Evolutionary conservation across 106 monocot species (phyloP), one percentile per base, ranked within the genome.

Genomic region (Dendrobium chrysotoxum): DNA sequence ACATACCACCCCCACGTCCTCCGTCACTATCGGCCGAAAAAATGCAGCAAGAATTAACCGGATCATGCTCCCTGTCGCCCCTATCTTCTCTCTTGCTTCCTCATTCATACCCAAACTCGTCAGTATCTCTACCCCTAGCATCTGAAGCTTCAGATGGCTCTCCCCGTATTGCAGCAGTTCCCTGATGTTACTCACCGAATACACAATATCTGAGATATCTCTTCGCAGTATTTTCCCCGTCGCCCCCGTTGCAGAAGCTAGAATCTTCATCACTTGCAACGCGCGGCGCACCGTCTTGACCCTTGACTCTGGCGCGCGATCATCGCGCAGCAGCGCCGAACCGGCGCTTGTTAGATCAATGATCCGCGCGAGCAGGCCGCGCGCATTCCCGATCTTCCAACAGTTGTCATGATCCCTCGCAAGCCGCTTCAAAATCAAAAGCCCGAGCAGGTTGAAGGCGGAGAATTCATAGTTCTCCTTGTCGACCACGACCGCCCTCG

Each of bases 61-160:
- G 47, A 88, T 71, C 9, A 93, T 77, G 4, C 90, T 88, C 0
- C 92, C 92, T 0, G 92, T 93, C 72, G 81, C 71, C 8, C 86
- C 88, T 39, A 90, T 93, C 75, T 42, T 85, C 81, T 88, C 86
- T 73, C 77, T 90, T 11, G 85, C 86, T 3, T 71, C 81, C 74
- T 83, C 85, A 35, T 90, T 86, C 88, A 90, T 90, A 2, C 90
- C 90, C 77, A 93, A 44, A 39, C 88, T 79, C 10, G 83, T 85
- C 45, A 93, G 83, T 23, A 90, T 85, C 86, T 93, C 83, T 7
- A 85, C 87, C 45, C 79, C 90, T 0, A 88, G 84, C 84, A 83
- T 90, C 81, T 93, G 90, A 42, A 93, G 75, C 38, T 38, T 44
- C 73, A 77, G 83, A 53, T 93, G 88, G 1, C 71, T 82, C 77